Percentiles rank a stretch among this genome's conserved stretches.
Evolutionary conservation across 495 filamentous ascomycete genomes (phyloP).

Genomic region (Mytilinidion resinicola): DNA sequence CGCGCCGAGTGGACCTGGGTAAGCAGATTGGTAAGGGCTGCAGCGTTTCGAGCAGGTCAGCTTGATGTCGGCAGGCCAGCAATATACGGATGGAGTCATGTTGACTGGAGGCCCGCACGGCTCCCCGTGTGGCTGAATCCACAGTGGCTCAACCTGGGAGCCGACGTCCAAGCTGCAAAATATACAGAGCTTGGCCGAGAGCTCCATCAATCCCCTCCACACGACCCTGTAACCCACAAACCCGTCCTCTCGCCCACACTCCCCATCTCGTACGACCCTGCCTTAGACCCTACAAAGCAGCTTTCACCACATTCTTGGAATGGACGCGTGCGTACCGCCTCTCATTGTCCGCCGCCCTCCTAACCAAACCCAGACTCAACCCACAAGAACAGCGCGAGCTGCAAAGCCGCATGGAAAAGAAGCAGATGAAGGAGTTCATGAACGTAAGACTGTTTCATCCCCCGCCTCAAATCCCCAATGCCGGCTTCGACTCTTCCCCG

Average conservation of each 20-base stretch:
- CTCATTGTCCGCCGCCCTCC: neutral
- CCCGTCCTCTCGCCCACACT: too few relatives aligned
- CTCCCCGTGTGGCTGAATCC: too few relatives aligned
- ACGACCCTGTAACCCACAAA: too few relatives aligned
- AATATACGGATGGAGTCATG: too few relatives aligned
- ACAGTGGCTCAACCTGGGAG: neutral
- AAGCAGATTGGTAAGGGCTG: too few relatives aligned
- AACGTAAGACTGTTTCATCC: conserved; percentile 53
- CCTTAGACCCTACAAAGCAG: neutral
- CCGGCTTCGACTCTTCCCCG: neutral
- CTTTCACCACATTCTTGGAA: conserved; percentile 2
- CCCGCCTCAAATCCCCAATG: neutral
- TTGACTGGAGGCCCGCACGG: too few relatives aligned
- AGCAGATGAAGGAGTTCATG: conserved; percentile 99
- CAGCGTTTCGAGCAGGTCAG: too few relatives aligned
- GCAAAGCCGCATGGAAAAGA: conserved; percentile 82
- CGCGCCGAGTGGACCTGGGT: neutral
- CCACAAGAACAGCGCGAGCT: conserved; percentile 84
- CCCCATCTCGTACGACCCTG: too few relatives aligned
- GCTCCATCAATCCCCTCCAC: neutral
- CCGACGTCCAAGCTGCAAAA: neutral
- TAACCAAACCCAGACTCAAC: conserved; percentile 52
- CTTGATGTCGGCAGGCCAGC: too few relatives aligned
- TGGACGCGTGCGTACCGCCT: conserved; percentile 21
- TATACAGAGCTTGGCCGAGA: too few relatives aligned